phyloP scores from a whole-genome alignment of 192 early-diverging fungal species.

The Backusella morwellensis region DNA sequence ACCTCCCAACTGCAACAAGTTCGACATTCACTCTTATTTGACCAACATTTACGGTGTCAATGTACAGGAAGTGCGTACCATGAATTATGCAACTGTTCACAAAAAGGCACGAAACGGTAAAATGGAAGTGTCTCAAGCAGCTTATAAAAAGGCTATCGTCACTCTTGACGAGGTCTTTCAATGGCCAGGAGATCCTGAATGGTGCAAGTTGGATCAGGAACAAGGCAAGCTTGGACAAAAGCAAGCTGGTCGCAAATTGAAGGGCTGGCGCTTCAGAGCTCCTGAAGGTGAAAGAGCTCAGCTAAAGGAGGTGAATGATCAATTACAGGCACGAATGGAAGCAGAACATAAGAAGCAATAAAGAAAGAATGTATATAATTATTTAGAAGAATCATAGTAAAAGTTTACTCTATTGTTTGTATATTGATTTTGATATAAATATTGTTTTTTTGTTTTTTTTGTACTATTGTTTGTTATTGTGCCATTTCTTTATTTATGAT shows the following conservation, averaged over 20 bases:
- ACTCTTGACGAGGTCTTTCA: constrained; percentile 50
- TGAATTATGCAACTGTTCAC: constrained; percentile 74
- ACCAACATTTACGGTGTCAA: constrained; percentile 79
- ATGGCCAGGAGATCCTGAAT: constrained; percentile 46
- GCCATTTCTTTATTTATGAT: background rate
- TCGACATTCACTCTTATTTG: constrained; percentile 88
- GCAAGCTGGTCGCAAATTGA: constrained; percentile 45
- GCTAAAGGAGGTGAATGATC: constrained; percentile 38
- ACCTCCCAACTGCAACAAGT: constrained; percentile 88
- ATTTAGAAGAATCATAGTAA: background rate
- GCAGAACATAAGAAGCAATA: constrained; percentile 39
- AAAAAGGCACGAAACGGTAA: constrained; percentile 37
- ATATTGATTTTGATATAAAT: background rate
- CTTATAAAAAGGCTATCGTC: constrained; percentile 62
- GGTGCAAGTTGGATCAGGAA: constrained; percentile 39
- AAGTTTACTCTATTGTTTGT: background rate
- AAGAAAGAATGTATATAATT: constrained; percentile 10
- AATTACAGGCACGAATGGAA: constrained; percentile 28
- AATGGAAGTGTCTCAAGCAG: constrained; percentile 27
- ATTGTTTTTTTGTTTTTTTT: background rate
- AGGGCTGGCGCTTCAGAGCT: constrained; percentile 54
- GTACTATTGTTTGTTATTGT: background rate
- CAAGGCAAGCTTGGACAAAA: constrained; percentile 40
- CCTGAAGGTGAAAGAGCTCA: constrained; percentile 33
- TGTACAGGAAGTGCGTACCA: constrained; percentile 85